Evolutionary conservation across 257 asterid species (phyloP).

Genomic region (Solanum sejunctum): DNA sequence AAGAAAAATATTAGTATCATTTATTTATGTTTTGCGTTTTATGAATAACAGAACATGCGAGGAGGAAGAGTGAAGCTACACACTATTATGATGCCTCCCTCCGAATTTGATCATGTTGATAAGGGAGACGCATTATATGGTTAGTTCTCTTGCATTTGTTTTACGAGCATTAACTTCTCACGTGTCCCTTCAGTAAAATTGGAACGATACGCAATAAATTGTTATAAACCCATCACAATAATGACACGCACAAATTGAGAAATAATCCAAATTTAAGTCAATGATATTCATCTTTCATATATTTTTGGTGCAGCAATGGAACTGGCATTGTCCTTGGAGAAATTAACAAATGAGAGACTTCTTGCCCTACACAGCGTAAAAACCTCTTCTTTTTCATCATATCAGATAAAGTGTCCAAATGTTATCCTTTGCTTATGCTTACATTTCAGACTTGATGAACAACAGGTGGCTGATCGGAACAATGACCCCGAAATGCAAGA

Average conservation of each 20-base stretch:
- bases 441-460: neutral
- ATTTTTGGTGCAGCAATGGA: constrained; percentile 65
- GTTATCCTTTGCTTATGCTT: neutral
- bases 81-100: constrained; percentile 31
- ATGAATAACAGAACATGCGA: constrained; percentile 42
- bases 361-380: constrained; percentile 41
- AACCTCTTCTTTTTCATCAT: neutral
- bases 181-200: neutral
- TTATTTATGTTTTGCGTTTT: neutral
- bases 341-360: constrained; percentile 51
- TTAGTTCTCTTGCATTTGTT: constrained; percentile 2
- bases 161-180: neutral
- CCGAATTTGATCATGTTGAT: constrained; percentile 61
- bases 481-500: constrained; percentile 61
- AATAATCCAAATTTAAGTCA: neutral
- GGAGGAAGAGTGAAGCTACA: constrained; percentile 77
- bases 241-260: neutral
- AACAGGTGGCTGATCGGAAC: constrained; percentile 50
- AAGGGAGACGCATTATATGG: constrained; percentile 86
- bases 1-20: neutral
- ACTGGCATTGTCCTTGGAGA: constrained; percentile 60
- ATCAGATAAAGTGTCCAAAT: neutral
- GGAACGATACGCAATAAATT: neutral
- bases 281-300: neutral
- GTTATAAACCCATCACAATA: neutral